phyloP scores from a whole-genome alignment of 768 basidiomycete species.

The Kwoniella dendrophila region DNA sequence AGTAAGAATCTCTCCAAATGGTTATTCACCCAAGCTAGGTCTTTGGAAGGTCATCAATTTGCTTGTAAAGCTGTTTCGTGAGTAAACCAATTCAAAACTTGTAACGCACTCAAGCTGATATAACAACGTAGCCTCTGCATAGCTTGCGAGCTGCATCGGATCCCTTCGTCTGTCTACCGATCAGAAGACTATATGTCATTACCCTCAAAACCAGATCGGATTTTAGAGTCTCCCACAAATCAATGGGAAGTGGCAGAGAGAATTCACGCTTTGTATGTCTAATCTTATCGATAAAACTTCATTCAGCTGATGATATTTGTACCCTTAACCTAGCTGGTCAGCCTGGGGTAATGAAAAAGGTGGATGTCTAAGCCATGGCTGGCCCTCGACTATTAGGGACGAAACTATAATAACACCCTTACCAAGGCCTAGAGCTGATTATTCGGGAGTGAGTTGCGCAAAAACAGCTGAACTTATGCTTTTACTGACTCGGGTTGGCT shows the following conservation, averaged over 20 bases:
- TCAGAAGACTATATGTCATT: neutral
- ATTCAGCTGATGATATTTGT: neutral
- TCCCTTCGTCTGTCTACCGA: constrained; percentile 19
- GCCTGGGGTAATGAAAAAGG: constrained; percentile 38
- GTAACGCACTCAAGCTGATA: neutral
- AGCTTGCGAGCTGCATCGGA: constrained; percentile 35
- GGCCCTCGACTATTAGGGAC: constrained; percentile 27
- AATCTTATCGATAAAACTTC: neutral
- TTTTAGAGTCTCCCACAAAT: constrained; percentile 25
- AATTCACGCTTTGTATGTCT: constrained; percentile 41
- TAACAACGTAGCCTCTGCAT: constrained; percentile 23
- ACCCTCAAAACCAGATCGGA: constrained; percentile 1
- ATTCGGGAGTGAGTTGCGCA: constrained; percentile 19
- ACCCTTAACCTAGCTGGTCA: constrained; percentile 24
- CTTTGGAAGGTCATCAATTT: constrained; percentile 29
- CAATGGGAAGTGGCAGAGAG: constrained; percentile 35
- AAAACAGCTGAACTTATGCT: neutral
- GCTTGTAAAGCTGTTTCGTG: constrained; percentile 18
- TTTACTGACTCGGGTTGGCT: neutral
- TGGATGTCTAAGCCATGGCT: constrained; percentile 14
- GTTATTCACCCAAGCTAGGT: constrained; percentile 25
- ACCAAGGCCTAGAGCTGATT: constrained; percentile 27
- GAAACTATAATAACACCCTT: constrained; percentile 32
- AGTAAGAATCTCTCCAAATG: constrained; percentile 36
- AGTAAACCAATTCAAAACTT: neutral